These are phyloP conservation scores for Thalassiosira mediterranea DNA, from an alignment of 352 stramenopile species.

Conservation along the genomic window DNA sequence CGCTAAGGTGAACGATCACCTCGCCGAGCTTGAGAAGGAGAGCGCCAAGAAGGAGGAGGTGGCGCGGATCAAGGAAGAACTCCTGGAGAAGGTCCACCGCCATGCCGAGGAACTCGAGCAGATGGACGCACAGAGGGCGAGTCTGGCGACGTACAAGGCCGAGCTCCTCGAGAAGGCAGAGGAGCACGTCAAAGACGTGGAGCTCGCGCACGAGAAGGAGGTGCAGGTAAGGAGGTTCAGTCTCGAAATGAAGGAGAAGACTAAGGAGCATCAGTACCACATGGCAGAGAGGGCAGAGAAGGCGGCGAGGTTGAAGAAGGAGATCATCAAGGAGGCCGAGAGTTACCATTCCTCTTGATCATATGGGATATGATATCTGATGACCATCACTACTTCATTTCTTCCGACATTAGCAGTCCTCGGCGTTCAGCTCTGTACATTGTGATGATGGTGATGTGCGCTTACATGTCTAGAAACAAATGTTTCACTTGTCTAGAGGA, in stretches of 20 bases:
- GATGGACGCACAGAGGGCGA: conserved; percentile 41
- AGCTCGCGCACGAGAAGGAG: conserved; percentile 42
- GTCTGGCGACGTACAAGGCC: conserved; percentile 49
- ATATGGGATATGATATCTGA: too few relatives aligned
- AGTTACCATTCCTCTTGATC: too few relatives aligned
- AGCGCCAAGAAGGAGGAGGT: conserved; percentile 51
- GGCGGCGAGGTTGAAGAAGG: conserved; percentile 34
- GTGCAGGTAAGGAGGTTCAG: conserved; percentile 44
- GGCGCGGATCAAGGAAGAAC: conserved; percentile 42
- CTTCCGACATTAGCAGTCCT: too few relatives aligned
- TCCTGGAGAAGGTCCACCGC: conserved; percentile 47
- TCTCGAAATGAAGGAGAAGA: conserved; percentile 46
- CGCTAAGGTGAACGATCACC: conserved; percentile 46
- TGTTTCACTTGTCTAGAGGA: too few relatives aligned
- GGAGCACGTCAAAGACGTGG: conserved; percentile 38
- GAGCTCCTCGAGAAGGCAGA: conserved; percentile 50
- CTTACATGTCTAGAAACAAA: too few relatives aligned
- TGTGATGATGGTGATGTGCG: too few relatives aligned
- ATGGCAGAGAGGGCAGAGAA: conserved; percentile 31
- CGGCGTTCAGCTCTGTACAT: too few relatives aligned
- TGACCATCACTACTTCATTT: too few relatives aligned
- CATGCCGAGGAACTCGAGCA: conserved; percentile 48
- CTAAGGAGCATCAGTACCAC: conserved; percentile 34
- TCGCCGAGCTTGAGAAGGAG: conserved; percentile 42
- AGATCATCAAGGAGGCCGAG: conserved; percentile 31